Base-by-base conservation (phyloP, 768 basidiomycete species). In the Podaxis pistillaris region DNA sequence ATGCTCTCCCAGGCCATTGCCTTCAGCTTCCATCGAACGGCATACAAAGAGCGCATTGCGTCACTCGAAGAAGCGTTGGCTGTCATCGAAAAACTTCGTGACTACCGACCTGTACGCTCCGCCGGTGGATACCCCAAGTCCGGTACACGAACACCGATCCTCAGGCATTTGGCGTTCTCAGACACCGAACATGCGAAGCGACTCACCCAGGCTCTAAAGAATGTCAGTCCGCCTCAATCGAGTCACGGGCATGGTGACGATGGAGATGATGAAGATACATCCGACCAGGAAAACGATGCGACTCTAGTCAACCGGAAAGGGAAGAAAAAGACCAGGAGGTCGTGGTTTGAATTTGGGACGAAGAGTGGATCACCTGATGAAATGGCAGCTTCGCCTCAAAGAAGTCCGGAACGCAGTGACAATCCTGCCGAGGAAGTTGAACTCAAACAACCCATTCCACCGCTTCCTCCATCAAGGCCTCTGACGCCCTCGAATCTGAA, bases 1-100 rank as follows among this genome's bases (percentile, higher is more conserved):
- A 87, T 93, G 81, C 72, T 91, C 19, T 86, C 87, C 1, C 90
- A 91, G 68, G 78, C 83, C 37, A 83, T 92, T 37, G 79, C 91
- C 0, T 89, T 90, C 67, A 79, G 82, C 19, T 93, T 93, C 73
- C 90, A 93, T 70, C 83, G 80, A n/a, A 87, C 83, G 2, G 91
- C 91, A 9, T 93, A 86, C 71, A 81, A 80, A 66, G 91, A 93
- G 37, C 89, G 91, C 54, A 75, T 91, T 4, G 80, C 84, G 9
- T 74, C 77, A n/a, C 81, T 91, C 5, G 74, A 77, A 60, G 73
- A 78, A 44, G 77, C 86, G 1, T 78, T 91, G 3, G 70, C 70
- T 2, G 84, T 85, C 46, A 82, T 93, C 58, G 91, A 93, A 71
- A 79, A 80, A 64, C 81, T 93, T 17, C 85, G 89, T 33, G 73